Evolutionary conservation across 768 basidiomycete genomes (phyloP).

Genomic region (Lentinula edodes): DNA sequence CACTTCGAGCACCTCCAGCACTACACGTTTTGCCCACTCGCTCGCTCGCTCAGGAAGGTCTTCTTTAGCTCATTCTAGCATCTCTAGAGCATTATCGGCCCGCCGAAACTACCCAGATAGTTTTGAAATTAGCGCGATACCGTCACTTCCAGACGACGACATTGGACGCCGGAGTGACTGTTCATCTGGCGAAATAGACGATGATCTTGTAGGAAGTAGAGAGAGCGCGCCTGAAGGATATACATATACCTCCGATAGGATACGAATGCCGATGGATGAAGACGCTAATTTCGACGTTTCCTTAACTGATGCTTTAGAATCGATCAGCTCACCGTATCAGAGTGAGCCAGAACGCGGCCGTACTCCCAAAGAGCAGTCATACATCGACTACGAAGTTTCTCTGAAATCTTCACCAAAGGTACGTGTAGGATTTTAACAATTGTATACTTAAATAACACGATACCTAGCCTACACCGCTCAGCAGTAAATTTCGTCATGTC

Average conservation of each 20-base stretch:
- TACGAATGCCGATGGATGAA: slow-evolving; percentile 21
- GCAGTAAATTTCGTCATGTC: slow-evolving; percentile 56
- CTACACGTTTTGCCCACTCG: slow-evolving; percentile 50
- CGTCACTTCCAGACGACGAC: slow-evolving; percentile 42
- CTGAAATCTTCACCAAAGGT: slow-evolving; percentile 61
- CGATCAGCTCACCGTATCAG: slow-evolving; percentile 46
- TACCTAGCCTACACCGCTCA: slow-evolving; percentile 52
- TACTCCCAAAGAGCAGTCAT: slow-evolving; percentile 40
- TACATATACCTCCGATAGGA: slow-evolving; percentile 46
- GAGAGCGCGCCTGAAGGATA: slow-evolving; percentile 48
- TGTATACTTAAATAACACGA: not conserved
- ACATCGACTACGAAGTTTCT: slow-evolving; percentile 53
- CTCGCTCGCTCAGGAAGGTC: slow-evolving; percentile 36
- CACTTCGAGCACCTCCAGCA: slow-evolving; percentile 37
- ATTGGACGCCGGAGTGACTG: slow-evolving; percentile 21
- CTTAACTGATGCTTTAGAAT: slow-evolving; percentile 50
- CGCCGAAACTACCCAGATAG: slow-evolving; percentile 35
- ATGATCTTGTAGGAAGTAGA: slow-evolving; percentile 34
- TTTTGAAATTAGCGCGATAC: slow-evolving; percentile 57
- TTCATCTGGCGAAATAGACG: slow-evolving; percentile 30
- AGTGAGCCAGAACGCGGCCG: slow-evolving; percentile 27
- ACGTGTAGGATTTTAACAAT: slow-evolving; percentile 11
- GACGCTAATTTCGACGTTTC: slow-evolving; percentile 30
- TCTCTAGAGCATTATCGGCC: slow-evolving; percentile 25
- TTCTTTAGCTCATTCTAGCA: slow-evolving; percentile 27